A percentile compares a stretch with the other conserved stretches of the same genome.
Evolutionary conservation across 192 early-diverging fungal genomes (phyloP).

Genomic region (Coemansia sp.): DNA sequence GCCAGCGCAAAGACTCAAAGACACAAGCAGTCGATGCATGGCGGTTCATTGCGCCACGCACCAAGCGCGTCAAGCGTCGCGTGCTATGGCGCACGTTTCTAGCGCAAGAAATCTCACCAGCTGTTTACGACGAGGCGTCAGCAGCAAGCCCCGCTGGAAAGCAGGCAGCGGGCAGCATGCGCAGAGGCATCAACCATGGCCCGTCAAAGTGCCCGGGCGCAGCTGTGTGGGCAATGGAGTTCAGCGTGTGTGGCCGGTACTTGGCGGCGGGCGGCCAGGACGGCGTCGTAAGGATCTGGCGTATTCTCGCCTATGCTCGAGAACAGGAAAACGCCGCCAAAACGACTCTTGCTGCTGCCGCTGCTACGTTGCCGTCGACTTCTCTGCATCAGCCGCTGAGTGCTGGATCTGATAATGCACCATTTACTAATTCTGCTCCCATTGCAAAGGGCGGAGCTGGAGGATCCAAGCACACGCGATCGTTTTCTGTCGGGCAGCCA

Average conservation of each 20-base stretch:
- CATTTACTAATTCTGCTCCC: constrained; percentile 47
- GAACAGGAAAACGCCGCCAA: constrained; percentile 25
- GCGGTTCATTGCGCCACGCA: constrained; percentile 46
- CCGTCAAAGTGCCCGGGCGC: constrained; percentile 16
- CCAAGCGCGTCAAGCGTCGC: constrained; percentile 49
- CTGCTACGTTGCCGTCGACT: constrained; percentile 2
- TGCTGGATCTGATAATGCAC: constrained; percentile 14
- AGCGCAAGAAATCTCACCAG: constrained; percentile 47
- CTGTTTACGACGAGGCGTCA: constrained; percentile 30
- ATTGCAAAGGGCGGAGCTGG: constrained; percentile 14
- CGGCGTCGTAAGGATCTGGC: constrained; percentile 69
- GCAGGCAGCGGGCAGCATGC: constrained; percentile 12
- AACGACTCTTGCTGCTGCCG: neutral
- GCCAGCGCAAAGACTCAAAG: constrained; percentile 24
- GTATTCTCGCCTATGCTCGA: constrained; percentile 39
- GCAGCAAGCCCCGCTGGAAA: neutral
- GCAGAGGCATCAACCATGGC: constrained; percentile 21
- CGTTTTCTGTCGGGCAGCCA: constrained; percentile 15
- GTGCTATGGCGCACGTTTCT: constrained; percentile 53
- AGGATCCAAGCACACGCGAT: constrained; percentile 26
- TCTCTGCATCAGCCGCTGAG: constrained; percentile 7
- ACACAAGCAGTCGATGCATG: constrained; percentile 37
- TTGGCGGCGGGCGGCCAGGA: constrained; percentile 81
- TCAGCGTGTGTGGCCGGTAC: constrained; percentile 76
- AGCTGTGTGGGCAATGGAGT: constrained; percentile 74